Evolutionary conservation across 352 stramenopile species (phyloP), one percentile per base, ranked within the genome.

Genomic region (Globisporangium yorkense): DNA sequence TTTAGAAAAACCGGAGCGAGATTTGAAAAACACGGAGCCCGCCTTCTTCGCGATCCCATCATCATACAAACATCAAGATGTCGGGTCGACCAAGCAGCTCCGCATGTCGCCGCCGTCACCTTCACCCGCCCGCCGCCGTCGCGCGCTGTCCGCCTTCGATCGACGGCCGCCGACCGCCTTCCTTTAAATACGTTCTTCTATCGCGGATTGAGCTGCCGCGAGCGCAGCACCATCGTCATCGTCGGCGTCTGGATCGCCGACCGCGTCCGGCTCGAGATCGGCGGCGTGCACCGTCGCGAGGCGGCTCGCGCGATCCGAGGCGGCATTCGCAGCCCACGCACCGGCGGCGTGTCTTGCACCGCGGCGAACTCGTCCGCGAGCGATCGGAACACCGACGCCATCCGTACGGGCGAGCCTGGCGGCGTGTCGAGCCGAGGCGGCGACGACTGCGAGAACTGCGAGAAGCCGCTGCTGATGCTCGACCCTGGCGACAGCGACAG

Each of bases 291-390:
- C 51, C 69, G 54, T 7, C 75, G 63, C 9, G 73, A 31, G n/a
- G 44, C 69, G 0, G 72, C 70, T 27, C 78, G 63, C 15, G 75
- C 73, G 67, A 86, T 86, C 15, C 60, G 56, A 6, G 78, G 78
- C 50, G 74, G 75, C 10, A 75, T 66, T 5, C 72, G 75, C 15
- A 87, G 63, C 16, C 67, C 63, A 5, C 69, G 67, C 5, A 68
- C 63, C 33, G 72, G 70, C 12, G 74, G 76, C 18, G 77, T 80
- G 49, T 87, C 72, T 35, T 84, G 72, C 52, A 82, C 80, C 4
- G 74, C 79, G 13, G 72, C 77, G 48, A 89, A 89, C 56, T 89
- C 79, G 29, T 76, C 73, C 31, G 77, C 79, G 16, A 89, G 66
- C 24, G 79, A 89, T 15, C 79, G 72, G 53, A 87, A 89, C 24